Base-by-base conservation (phyloP, 2,329 filamentous ascomycete species). In the Mycosphaerella sp. region DNA sequence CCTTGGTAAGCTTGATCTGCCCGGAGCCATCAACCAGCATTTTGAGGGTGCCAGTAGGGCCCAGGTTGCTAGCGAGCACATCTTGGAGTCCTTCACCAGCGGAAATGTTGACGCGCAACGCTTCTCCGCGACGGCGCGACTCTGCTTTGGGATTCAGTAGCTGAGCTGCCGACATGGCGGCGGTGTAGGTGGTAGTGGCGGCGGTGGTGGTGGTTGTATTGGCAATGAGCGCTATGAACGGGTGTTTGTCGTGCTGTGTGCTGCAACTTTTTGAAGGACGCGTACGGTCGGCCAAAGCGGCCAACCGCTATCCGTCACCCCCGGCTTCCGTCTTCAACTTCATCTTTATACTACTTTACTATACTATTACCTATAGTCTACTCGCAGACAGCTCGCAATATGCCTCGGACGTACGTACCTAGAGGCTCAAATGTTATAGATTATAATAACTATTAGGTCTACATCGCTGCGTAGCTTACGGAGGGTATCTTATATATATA, bases 121-220 rank as follows among this genome's bases (percentile, higher is more conserved):
- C 93, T 83, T 98, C 93, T 74, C 89, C 93, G 79, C 93, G 85
- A 80, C 93, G 90, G 76, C 93, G 85, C 67, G 91, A 96, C 79
- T 98, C 93, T 69, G 93, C 93, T 80, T 98, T 98, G 59, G 93
- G 93, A 76, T 98, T 98, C 63, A 98, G 86, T 69, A 98, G 85
- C 78, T 97, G 92, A 70, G 93, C 91, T 66, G 93, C 93, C 76
- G 91, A 97, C 93, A 97, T 97, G 47, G 45, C 49, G 43, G 2
- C 39, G 29, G 40, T 17, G 10, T 11, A 45, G 39, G 48, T 21
- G 32, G 39, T 52, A 23, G 53, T 21, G 21, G 21, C 3, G 21
- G 21, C 3, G 21, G 21, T 21, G 10, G 23, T 52, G 39, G 48
- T 32, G 32, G 39, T 52, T 23, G 53, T 32, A 47, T 38, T 29